Evolutionary conservation across 345 rosid genomes (phyloP), one percentile per base, ranked within the genome.

Genomic region (Psidium guajava): DNA sequence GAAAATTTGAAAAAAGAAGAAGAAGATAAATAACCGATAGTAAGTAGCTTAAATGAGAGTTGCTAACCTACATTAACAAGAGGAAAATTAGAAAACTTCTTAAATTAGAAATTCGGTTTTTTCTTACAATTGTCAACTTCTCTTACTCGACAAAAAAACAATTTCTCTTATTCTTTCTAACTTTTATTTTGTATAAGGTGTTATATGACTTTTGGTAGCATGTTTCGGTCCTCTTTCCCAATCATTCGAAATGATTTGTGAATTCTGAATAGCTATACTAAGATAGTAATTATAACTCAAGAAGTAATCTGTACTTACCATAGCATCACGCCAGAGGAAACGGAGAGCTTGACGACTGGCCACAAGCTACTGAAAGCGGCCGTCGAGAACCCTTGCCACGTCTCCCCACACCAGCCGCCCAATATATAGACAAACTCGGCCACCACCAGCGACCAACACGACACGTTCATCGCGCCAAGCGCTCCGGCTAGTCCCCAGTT

Each of bases 261-360:
- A 5, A 40, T 40, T 40, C 42, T 5, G 42, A 40, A 40, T 5
- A 40, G 42, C 42, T 40, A 40, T 40, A 40, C 2, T 40, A 40
- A 40, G 42, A 40, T 40, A 40, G 42, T 5, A 40, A 40, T 40
- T 40, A 40, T 5, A 40, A 40, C 5, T 4, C 42, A 40, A 40
- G 42, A 40, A 40, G 42, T 40, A 40, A 49, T 11, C 52, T 50
- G 52, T 50, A 11, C 14, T 50, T 50, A 87, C 89, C 89, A 84
- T 54, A 87, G 77, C 87, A 85, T 87, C 36, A 87, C 73, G 28
- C 89, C 89, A 9, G 89, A 87, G 52, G 89, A 85, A 18, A 85
- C 85, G 20, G 89, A 87, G 85, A 87, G 89, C 87, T 87, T 87
- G 32, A 85, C 52, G 85, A 87, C 87, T 9, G 87, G 87, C 86